Evolutionary conservation across 257 asterid genomes (phyloP).

Genomic region (Nicotiana tabacum): DNA sequence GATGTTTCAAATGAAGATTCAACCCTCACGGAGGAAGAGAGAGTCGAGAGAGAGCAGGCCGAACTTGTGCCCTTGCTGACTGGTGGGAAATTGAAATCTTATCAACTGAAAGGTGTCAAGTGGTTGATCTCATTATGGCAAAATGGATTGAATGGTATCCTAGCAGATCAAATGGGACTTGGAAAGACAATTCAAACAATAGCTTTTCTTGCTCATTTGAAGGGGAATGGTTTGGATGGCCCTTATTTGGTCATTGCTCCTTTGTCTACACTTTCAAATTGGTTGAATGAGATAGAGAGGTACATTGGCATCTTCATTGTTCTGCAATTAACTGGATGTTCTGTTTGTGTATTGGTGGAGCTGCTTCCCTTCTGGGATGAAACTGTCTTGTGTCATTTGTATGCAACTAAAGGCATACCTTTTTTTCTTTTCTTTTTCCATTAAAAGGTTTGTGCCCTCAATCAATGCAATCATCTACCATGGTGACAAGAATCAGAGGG

Average conservation of each 20-base stretch:
- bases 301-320: slow-evolving; percentile 20
- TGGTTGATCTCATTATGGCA: slow-evolving; percentile 99
- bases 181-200: slow-evolving; percentile 97
- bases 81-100: slow-evolving; percentile 90
- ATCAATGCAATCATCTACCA: slow-evolving; percentile 75
- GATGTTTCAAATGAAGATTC: slow-evolving; percentile 55
- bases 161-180: slow-evolving; percentile 99
- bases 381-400: not conserved
- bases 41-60: slow-evolving; percentile 73
- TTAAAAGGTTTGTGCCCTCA: slow-evolving; percentile 74
- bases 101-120: slow-evolving; percentile 91
- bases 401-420: slow-evolving; percentile 1
- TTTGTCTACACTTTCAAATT: slow-evolving; percentile 91
- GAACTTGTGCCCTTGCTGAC: slow-evolving; percentile 86
- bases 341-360: not conserved
- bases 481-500: slow-evolving; percentile 69
- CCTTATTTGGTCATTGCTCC: slow-evolving; percentile 96
- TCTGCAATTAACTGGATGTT: not conserved
- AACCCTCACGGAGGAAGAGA: slow-evolving; percentile 66
- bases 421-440: not conserved
- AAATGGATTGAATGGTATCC: slow-evolving; percentile 96
- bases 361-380: slow-evolving; percentile 9
- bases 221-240: slow-evolving; percentile 92
- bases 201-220: slow-evolving; percentile 91
- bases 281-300: slow-evolving; percentile 89